phyloP scores from a whole-genome alignment of 1,139 yeast genomes.

The Taiozyma onychis region DNA sequence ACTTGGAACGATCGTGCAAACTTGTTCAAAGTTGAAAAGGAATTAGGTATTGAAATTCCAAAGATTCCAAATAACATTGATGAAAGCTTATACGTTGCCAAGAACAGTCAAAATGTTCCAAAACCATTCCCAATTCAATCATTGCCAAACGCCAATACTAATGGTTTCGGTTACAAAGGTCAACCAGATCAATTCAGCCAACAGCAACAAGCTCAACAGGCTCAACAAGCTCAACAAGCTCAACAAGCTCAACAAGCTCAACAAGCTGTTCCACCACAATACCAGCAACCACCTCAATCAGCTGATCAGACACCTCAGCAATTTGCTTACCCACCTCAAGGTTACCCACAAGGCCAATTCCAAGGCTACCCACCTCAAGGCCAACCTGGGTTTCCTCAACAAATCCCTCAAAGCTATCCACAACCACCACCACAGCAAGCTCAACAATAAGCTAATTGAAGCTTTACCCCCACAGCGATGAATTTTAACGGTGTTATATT shows the following conservation, averaged over 20 bases:
- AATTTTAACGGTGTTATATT: background rate
- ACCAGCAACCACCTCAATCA: slow-evolving; percentile 18
- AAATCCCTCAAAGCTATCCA: slow-evolving; percentile 12
- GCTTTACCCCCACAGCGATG: background rate
- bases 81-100: slow-evolving; percentile 82
- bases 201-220: slow-evolving; percentile 17
- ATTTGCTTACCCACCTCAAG: slow-evolving; percentile 15
- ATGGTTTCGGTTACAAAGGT: slow-evolving; percentile 44
- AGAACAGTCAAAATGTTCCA: slow-evolving; percentile 71
- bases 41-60: slow-evolving; percentile 93
- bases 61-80: slow-evolving; percentile 94
- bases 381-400: slow-evolving; percentile 11
- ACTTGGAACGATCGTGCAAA: slow-evolving; percentile 96
- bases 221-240: slow-evolving; percentile 18
- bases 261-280: slow-evolving; percentile 14
- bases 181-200: slow-evolving; percentile 35
- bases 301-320: slow-evolving; percentile 9
- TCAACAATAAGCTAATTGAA: slow-evolving; percentile 3
- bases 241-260: slow-evolving; percentile 17
- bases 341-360: slow-evolving; percentile 7
- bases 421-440: slow-evolving; percentile 7
- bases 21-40: slow-evolving; percentile 93
- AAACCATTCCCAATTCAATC: slow-evolving; percentile 73
- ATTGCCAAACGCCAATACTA: slow-evolving; percentile 30
- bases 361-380: slow-evolving; percentile 20